Evolutionary conservation across 768 basidiomycete species (phyloP).

Genomic region (Tephrocybe sp.): DNA sequence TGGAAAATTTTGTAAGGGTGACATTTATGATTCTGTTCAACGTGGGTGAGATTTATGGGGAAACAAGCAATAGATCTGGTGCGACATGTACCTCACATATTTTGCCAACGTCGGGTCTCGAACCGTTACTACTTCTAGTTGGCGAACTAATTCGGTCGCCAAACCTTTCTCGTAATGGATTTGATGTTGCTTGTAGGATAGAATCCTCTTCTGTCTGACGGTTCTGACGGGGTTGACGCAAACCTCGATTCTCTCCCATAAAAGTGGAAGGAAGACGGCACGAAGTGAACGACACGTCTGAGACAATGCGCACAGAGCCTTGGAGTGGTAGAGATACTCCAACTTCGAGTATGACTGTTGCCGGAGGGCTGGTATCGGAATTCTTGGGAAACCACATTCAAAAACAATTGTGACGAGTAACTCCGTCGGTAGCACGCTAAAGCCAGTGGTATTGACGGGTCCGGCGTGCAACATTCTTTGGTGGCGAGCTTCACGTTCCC

Average conservation of each 20-base stretch:
- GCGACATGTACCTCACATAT: slow-evolving; percentile 17
- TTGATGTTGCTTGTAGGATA: too few relatives aligned
- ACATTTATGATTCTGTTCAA: slow-evolving; percentile 7
- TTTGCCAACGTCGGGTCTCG: slow-evolving; percentile 19
- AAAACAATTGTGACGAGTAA: slow-evolving; percentile 23
- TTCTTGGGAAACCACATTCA: slow-evolving; percentile 10
- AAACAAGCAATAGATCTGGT: neutral
- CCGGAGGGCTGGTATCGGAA: slow-evolving; percentile 13
- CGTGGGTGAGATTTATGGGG: slow-evolving; percentile 16
- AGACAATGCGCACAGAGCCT: slow-evolving; percentile 15
- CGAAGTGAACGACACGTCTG: slow-evolving; percentile 20
- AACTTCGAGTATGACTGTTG: neutral
- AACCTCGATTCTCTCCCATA: slow-evolving; percentile 20
- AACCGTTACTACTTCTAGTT: slow-evolving; percentile 24
- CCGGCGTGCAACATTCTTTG: slow-evolving; percentile 4
- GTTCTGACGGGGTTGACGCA: slow-evolving; percentile 11
- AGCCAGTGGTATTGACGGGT: slow-evolving; percentile 18
- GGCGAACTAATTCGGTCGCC: slow-evolving; percentile 13
- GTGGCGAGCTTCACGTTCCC: neutral
- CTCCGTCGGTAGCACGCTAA: slow-evolving; percentile 22
- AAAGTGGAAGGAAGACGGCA: slow-evolving; percentile 13
- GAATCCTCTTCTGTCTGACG: too few relatives aligned
- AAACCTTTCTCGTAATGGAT: slow-evolving; percentile 11
- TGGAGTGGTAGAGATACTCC: slow-evolving; percentile 8
- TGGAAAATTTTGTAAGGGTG: neutral